These are phyloP conservation scores for Chytridiales sp. DNA, from an alignment of 371 early-diverging fungal genomes.

Conservation along the genomic window DNA sequence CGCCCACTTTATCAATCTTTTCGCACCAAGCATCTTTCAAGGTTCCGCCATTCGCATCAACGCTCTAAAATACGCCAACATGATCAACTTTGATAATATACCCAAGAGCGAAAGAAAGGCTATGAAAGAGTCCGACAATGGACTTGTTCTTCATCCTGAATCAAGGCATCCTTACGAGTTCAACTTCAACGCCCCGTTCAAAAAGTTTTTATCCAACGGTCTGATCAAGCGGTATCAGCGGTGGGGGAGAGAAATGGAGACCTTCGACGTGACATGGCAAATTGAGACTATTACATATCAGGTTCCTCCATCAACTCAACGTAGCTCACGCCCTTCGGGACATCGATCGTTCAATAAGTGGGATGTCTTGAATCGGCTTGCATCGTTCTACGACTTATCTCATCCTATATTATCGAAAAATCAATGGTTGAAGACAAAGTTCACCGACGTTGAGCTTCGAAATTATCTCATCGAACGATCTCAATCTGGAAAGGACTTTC, in stretches of 20 bases:
- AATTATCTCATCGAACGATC: not conserved
- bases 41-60: constrained; percentile 30
- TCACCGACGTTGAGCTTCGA: constrained; percentile 15
- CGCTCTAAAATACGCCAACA: constrained; percentile 25
- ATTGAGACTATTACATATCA: not conserved
- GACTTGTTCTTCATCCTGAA: constrained; percentile 26
- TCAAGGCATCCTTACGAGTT: constrained; percentile 37
- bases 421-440: constrained; percentile 16
- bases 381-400: constrained; percentile 27
- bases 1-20: constrained; percentile 34
- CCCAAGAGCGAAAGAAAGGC: constrained; percentile 19
- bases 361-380: constrained; percentile 23
- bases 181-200: constrained; percentile 16
- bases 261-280: constrained; percentile 19
- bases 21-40: constrained; percentile 24
- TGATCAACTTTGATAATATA: constrained; percentile 32
- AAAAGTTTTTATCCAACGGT: constrained; percentile 20
- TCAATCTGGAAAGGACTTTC: constrained; percentile 12
- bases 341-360: constrained; percentile 11
- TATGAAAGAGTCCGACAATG: constrained; percentile 10
- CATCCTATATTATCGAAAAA: constrained; percentile 28
- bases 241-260: constrained; percentile 22
- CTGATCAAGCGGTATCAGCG: constrained; percentile 4
- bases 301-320: constrained; percentile 2
- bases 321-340: not conserved